Evolutionary conservation across 2,329 filamentous ascomycete genomes (phyloP).

Genomic region (Colletotrichum cordylinicola): DNA sequence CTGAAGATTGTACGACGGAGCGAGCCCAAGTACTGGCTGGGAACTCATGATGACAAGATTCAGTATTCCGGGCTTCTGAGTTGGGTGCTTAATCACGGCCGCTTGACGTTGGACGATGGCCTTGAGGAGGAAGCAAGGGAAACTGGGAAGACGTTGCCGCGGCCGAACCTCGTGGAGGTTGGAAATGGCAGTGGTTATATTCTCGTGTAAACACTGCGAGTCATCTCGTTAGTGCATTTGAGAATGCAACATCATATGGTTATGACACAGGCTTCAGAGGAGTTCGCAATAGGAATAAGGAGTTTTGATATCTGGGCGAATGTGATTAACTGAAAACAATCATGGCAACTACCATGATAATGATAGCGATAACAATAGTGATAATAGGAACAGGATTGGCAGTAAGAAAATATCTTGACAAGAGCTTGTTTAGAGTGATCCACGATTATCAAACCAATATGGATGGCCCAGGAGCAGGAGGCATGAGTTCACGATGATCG

Average conservation of each 20-base stretch:
- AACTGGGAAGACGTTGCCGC: not conserved
- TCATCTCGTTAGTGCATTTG: not conserved
- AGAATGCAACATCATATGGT: not conserved
- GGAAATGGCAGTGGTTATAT: not conserved
- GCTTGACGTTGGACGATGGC: not conserved
- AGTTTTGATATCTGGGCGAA: not conserved
- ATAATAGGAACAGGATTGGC: not conserved
- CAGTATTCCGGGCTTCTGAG: not conserved
- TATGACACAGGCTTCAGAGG: not conserved
- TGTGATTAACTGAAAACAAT: not conserved
- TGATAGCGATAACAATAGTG: not conserved
- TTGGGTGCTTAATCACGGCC: not conserved
- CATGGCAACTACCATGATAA: not conserved
- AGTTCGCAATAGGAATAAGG: rapidly evolving
- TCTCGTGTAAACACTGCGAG: not conserved
- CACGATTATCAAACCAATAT: not conserved
- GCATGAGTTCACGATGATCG: not conserved
- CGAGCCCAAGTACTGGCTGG: not conserved
- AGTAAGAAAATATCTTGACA: not conserved
- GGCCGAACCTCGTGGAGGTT: not conserved
- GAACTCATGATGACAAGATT: not conserved
- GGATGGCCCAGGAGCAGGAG: rapidly evolving
- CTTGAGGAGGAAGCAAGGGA: not conserved
- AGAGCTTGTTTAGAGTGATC: too few species aligned
- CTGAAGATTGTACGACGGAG: not conserved